Evolutionary conservation across 2,329 filamentous ascomycete species (phyloP).

Genomic region (Sporothrix brunneoviolacea): DNA sequence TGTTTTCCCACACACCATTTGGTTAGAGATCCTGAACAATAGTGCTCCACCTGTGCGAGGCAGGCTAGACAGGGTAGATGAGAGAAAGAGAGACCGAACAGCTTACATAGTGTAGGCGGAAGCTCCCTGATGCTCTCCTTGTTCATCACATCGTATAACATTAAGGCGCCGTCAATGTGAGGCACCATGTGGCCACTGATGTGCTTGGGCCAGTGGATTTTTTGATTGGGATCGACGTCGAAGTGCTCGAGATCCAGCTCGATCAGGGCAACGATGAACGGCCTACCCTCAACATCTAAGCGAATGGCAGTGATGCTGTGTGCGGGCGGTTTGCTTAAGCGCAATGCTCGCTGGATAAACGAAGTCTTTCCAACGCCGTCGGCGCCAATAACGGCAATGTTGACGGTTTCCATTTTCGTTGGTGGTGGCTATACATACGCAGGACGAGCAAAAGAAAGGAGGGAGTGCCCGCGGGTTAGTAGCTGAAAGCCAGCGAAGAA

Average conservation of each 20-base stretch:
- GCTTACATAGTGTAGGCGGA: conserved; percentile 72
- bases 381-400: conserved; percentile 61
- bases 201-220: conserved; percentile 61
- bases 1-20: conserved; percentile 8
- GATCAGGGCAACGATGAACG: conserved; percentile 54
- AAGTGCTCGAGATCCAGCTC: conserved; percentile 62
- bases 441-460: background rate
- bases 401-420: conserved; percentile 50
- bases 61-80: background rate
- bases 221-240: conserved; percentile 50
- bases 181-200: conserved; percentile 66
- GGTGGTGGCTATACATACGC: background rate
- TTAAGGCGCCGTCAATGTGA: conserved; percentile 72
- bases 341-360: conserved; percentile 58
- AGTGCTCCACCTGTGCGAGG: background rate
- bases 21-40: conserved; percentile 8
- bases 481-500: too few species aligned
- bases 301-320: conserved; percentile 50
- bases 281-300: conserved; percentile 51
- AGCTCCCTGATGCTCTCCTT: conserved; percentile 67
- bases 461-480: too few species aligned
- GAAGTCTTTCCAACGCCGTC: conserved; percentile 62
- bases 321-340: conserved; percentile 45
- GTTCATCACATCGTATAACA: conserved; percentile 83
- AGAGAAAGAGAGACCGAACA: background rate